Evolutionary conservation across 176 grass and related monocot species (phyloP).

Genomic region (Musa schizocarpa): DNA sequence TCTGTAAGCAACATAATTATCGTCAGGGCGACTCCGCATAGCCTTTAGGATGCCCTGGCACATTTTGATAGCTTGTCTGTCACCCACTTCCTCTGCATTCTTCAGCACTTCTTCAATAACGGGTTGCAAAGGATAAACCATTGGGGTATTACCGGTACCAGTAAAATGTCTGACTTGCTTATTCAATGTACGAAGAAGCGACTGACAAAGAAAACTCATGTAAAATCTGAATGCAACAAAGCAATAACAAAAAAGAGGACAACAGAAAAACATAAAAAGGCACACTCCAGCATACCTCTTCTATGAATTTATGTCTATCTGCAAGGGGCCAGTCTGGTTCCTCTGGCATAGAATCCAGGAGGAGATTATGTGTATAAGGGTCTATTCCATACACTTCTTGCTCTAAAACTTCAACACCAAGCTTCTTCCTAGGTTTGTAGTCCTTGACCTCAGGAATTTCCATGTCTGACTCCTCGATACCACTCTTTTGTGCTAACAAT

Average conservation of each 20-base stretch:
- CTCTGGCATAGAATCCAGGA: conserved; percentile 80
- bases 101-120: conserved; percentile 85
- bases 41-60: conserved; percentile 63
- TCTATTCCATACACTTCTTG: conserved; percentile 99
- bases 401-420: conserved; percentile 77
- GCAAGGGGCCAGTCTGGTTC: conserved; percentile 48
- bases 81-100: conserved; percentile 54
- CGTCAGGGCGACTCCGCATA: conserved; percentile 63
- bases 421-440: conserved; percentile 80
- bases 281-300: conserved; percentile 53
- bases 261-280: conserved; percentile 12
- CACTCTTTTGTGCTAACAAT: conserved; percentile 73
- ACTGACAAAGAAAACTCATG: conserved; percentile 30
- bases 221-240: conserved; percentile 26
- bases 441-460: conserved; percentile 98
- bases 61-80: conserved; percentile 47
- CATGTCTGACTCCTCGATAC: conserved; percentile 56
- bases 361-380: conserved; percentile 96
- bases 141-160: conserved; percentile 79
- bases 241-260: conserved; percentile 3
- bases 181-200: conserved; percentile 83
- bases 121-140: conserved; percentile 75
- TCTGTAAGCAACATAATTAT: conserved; percentile 92
- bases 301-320: conserved; percentile 83
- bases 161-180: conserved; percentile 85